phyloP scores from a whole-genome alignment of 257 asterid species.

The Nicotiana undulata region DNA sequence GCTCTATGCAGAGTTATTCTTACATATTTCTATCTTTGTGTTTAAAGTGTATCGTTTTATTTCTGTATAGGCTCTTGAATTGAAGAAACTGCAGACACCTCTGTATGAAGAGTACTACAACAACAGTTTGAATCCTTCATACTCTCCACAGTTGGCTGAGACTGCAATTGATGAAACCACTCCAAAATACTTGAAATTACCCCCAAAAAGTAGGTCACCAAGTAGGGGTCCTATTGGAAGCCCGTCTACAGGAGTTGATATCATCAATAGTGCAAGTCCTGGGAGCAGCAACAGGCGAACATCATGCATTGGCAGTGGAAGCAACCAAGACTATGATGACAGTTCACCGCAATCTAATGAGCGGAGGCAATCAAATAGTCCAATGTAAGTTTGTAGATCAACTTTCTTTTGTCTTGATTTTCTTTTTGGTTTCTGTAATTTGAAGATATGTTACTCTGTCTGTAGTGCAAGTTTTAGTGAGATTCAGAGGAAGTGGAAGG shows the following conservation, averaged over 20 bases:
- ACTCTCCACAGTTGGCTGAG: slow-evolving; percentile 22
- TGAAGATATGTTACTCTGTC: not conserved
- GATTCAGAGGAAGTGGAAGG: slow-evolving; percentile 40
- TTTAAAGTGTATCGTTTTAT: not conserved
- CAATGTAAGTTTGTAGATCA: slow-evolving; percentile 15
- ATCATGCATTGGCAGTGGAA: slow-evolving; percentile 14
- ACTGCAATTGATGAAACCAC: slow-evolving; percentile 18
- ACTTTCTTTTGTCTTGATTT: not conserved
- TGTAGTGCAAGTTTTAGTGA: slow-evolving; percentile 19
- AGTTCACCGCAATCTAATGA: slow-evolving; percentile 25
- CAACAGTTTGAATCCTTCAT: slow-evolving; percentile 32
- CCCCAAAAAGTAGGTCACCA: slow-evolving; percentile 40
- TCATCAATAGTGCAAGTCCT: slow-evolving; percentile 24
- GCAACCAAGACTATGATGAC: slow-evolving; percentile 19
- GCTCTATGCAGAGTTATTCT: not conserved
- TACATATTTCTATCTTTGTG: not conserved
- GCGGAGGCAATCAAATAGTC: slow-evolving; percentile 25
- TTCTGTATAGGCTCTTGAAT: slow-evolving; percentile 23
- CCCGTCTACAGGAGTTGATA: slow-evolving; percentile 18
- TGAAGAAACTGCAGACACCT: slow-evolving; percentile 33
- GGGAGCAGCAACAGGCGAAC: slow-evolving; percentile 23
- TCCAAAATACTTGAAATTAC: slow-evolving; percentile 27
- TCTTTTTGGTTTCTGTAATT: not conserved
- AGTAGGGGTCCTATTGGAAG: slow-evolving; percentile 14
- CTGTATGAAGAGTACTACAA: slow-evolving; percentile 32